Evolutionary conservation across 139 green algal species (phyloP).

Genomic region (Chlorella sp.): DNA sequence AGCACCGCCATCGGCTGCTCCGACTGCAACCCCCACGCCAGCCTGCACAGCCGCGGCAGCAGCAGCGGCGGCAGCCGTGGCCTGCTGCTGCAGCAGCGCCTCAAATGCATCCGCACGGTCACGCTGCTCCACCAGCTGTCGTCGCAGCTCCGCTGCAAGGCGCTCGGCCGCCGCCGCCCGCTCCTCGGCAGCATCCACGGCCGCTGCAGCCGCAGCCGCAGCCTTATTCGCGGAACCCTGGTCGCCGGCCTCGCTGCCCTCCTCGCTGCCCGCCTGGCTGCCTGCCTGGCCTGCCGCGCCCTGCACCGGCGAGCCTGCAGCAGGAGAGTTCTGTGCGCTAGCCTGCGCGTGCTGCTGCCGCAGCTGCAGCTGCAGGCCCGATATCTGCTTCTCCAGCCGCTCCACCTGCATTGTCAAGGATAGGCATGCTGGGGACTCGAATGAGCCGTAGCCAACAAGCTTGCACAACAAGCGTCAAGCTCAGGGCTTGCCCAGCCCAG

Average conservation of each 20-base stretch:
- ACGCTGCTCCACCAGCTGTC: not conserved
- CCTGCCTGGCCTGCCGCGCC: not conserved
- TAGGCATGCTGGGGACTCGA: too few relatives aligned
- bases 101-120: conserved; percentile 23
- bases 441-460: too few relatives aligned
- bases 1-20: too few relatives aligned
- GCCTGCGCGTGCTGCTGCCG: not conserved
- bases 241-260: not conserved
- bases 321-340: not conserved
- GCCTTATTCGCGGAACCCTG: not conserved
- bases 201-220: not conserved
- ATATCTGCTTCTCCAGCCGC: not conserved
- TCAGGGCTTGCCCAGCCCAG: too few relatives aligned
- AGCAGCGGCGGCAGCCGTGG: not conserved
- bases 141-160: not conserved
- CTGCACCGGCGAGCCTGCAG: not conserved
- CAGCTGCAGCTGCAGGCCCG: conserved; percentile 1
- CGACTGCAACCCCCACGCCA: too few relatives aligned
- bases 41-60: not conserved
- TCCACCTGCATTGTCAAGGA: too few relatives aligned
- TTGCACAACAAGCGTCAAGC: too few relatives aligned
- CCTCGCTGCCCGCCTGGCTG: not conserved
- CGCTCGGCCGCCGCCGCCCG: not conserved
- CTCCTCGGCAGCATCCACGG: conserved; percentile 1
- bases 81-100: conserved; percentile 3